Evolutionary conservation across 2,329 filamentous ascomycete genomes (phyloP), one percentile per base, ranked within the genome.

Genomic region (Saccharata proteae): DNA sequence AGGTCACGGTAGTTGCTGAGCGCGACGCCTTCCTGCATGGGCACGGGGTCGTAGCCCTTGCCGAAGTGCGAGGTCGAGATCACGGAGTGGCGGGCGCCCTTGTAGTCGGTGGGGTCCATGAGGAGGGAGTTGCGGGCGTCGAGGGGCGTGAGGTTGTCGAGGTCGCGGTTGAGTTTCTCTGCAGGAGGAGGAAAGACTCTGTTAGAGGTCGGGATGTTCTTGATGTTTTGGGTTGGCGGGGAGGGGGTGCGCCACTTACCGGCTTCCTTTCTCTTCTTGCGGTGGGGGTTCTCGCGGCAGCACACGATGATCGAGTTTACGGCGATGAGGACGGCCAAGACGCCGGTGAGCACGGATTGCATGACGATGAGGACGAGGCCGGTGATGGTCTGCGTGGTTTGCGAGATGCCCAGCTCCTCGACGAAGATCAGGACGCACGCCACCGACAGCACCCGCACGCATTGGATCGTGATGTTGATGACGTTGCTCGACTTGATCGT

Each of bases 311-410:
- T 74, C 27, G 83, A 83, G 50, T 96, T 96, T 62, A 86, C 81
- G 8, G 72, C 71, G 44, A 98, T 93, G 17, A 96, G 67, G 30
- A 96, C 80, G 3, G 83, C 86, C 35, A 98, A 66, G 15, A 84
- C 57, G 39, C 71, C 85, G 5, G 86, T 93, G 43, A 98, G 62
- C 0, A 77, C 71, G 0, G 82, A 82, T 58, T 98, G 90, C 4
- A 96, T 69, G n/a, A 77, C 83, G 42, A 96, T 90, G 37, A 98
- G 69, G 11, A 85, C 82, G n/a, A 96, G 74, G 34, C 90, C 90
- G 11, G 83, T 88, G 29, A 96, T 73, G 0, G 90, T 96, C 64
- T 94, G 84, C 7, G 88, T 94, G 7, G 86, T 93, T 56, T 94
- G 78, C 5, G 76, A 70, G 43, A 98, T 78, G 35, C 81, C 82